Conservation (phyloP, 768 basidiomycete genomes). For the Rickenella mellea region DNA sequence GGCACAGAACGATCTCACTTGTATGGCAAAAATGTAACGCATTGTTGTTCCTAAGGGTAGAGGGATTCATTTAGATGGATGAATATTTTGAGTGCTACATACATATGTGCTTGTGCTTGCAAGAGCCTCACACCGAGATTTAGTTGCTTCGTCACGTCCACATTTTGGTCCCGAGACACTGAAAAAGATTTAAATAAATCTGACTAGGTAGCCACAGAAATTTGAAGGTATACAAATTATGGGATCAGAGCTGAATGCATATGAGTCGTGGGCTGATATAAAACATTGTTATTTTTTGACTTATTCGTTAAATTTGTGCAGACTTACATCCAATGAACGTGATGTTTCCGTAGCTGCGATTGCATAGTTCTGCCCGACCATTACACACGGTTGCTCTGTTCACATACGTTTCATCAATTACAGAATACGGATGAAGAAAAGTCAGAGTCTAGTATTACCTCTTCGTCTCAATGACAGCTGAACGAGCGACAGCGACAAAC, state of each 20-base stretch:
- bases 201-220: no score
- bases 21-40: conserved; percentile 62
- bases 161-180: conserved; percentile 43
- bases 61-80: no score
- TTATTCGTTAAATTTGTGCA: no score
- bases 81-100: no score
- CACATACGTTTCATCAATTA: no score
- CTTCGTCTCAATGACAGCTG: no score
- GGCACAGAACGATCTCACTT: conserved; percentile 28
- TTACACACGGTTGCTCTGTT: no score
- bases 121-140: conserved; percentile 43
- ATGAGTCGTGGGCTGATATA: conserved; percentile 42
- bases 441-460: no score
- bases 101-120: conserved; percentile 38
- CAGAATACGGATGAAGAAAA: no score
- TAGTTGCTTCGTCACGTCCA: conserved; percentile 41
- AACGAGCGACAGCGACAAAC: no score
- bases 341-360: conserved; percentile 39
- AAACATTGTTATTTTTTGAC: background rate
- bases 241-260: conserved; percentile 38
- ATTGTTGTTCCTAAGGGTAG: conserved; percentile 28
- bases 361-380: conserved; percentile 54
- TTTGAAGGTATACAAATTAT: conserved; percentile 28
- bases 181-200: no score
- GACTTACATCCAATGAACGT: conserved; percentile 25